These are phyloP conservation scores for Aspergillus pseudoviridinutans DNA, from an alignment of 2,329 filamentous ascomycete species.

Conservation along the genomic window DNA sequence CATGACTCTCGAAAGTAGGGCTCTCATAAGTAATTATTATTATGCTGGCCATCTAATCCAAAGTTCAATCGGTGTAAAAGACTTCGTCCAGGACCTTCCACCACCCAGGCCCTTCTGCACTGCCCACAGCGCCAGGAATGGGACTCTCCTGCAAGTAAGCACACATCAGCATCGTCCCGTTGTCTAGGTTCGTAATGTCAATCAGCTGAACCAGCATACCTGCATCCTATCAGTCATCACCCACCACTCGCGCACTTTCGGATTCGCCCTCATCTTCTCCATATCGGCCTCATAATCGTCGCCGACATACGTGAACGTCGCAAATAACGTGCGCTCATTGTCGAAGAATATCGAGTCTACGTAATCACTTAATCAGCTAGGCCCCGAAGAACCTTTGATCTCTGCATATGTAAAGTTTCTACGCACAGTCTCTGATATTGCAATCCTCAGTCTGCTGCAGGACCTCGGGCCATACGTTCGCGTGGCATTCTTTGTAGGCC, in stretches of 20 bases:
- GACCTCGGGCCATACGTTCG: slow-evolving; percentile 72
- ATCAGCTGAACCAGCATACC: slow-evolving; percentile 30
- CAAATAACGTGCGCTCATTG: slow-evolving; percentile 66
- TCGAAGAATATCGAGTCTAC: slow-evolving; percentile 68
- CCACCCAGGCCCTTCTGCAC: slow-evolving; percentile 33
- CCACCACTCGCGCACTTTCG: slow-evolving; percentile 76
- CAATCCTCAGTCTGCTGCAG: slow-evolving; percentile 70
- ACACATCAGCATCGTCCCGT: slow-evolving; percentile 2
- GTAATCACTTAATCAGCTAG: neutral
- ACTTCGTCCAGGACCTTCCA: slow-evolving; percentile 36
- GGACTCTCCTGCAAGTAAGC: slow-evolving; percentile 25
- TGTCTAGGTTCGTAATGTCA: too few relatives aligned
- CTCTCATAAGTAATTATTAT: too few relatives aligned
- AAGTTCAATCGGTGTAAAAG: slow-evolving; percentile 27
- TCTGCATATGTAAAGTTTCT: neutral
- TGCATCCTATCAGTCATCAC: slow-evolving; percentile 74
- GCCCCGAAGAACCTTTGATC: neutral
- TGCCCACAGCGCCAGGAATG: slow-evolving; percentile 28
- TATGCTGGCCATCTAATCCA: too few relatives aligned
- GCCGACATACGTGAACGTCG: slow-evolving; percentile 75
- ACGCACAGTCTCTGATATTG: slow-evolving; percentile 68
- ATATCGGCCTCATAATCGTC: slow-evolving; percentile 70
- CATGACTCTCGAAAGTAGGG: too few relatives aligned
- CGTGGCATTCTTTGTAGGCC: slow-evolving; percentile 71
- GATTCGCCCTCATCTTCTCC: slow-evolving; percentile 69